Evolutionary conservation across 2,329 filamentous ascomycete genomes (phyloP).

Genomic region (Phyllosticta citrichinensis): DNA sequence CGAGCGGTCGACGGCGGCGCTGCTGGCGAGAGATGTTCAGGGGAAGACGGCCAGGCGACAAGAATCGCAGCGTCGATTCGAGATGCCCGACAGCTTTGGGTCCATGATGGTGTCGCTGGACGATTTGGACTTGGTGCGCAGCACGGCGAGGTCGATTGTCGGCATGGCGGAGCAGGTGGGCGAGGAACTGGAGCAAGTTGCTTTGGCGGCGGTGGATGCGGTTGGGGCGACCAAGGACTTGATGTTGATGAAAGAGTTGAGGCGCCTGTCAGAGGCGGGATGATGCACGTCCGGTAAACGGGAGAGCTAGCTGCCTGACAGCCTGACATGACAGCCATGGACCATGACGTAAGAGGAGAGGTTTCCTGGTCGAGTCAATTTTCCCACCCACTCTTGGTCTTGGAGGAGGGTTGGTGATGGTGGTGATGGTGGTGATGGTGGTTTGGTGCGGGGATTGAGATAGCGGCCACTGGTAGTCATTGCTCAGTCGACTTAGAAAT

Average conservation of each 20-base stretch:
- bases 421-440: not conserved
- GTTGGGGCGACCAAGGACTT: not conserved
- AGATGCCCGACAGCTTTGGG: not conserved
- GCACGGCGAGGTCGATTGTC: conserved; percentile 12
- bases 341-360: not conserved
- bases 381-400: not conserved
- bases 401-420: no score
- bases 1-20: not conserved
- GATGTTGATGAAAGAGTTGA: not conserved
- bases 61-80: not conserved
- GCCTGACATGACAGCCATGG: no score
- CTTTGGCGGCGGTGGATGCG: not conserved
- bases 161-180: not conserved
- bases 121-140: conserved; percentile 51
- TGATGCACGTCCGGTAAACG: not conserved
- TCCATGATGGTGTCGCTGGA: conserved; percentile 56
- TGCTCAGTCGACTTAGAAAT: no score
- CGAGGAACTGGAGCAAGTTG: not conserved
- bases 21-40: not conserved
- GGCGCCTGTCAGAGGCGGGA: not conserved
- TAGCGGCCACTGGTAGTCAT: not conserved
- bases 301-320: not conserved
- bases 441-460: not conserved
- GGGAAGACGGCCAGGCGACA: not conserved
- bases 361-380: not conserved